phyloP scores from a whole-genome alignment of 352 stramenopile genomes.

The Elongisporangium anandrum region DNA sequence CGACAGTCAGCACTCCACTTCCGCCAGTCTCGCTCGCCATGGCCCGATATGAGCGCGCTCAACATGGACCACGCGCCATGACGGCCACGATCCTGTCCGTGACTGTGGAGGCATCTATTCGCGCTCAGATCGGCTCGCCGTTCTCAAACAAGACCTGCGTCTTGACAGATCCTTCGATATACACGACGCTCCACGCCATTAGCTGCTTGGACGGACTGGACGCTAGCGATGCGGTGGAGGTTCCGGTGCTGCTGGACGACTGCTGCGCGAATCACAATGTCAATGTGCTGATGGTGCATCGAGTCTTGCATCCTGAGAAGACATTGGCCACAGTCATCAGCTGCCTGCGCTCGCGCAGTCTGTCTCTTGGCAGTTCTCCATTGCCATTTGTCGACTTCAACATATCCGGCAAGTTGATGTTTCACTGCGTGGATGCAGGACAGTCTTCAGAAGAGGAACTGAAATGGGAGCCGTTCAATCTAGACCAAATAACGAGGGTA shows the following conservation, averaged over 20 bases:
- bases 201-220: constrained; percentile 51
- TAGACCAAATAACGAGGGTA: constrained; percentile 16
- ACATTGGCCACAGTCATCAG: too few relatives aligned
- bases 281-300: too few relatives aligned
- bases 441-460: constrained; percentile 15
- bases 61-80: too few relatives aligned
- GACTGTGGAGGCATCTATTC: constrained; percentile 19
- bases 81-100: constrained; percentile 20
- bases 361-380: too few relatives aligned
- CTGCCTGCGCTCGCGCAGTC: too few relatives aligned
- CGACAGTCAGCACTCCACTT: too few relatives aligned
- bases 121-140: constrained; percentile 16
- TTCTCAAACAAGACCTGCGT: neutral
- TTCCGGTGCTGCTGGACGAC: constrained; percentile 26
- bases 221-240: constrained; percentile 27
- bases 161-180: neutral
- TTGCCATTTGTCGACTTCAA: constrained; percentile 41
- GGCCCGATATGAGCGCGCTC: too few relatives aligned
- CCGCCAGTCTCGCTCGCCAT: too few relatives aligned
- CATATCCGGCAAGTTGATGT: constrained; percentile 13
- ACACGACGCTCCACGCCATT: constrained; percentile 29
- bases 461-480: constrained; percentile 24
- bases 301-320: too few relatives aligned
- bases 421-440: constrained; percentile 26
- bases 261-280: too few relatives aligned